Percentiles rank a stretch among this genome's conserved stretches.
phyloP scores from a whole-genome alignment of 768 basidiomycete genomes.

The Russula abietina region DNA sequence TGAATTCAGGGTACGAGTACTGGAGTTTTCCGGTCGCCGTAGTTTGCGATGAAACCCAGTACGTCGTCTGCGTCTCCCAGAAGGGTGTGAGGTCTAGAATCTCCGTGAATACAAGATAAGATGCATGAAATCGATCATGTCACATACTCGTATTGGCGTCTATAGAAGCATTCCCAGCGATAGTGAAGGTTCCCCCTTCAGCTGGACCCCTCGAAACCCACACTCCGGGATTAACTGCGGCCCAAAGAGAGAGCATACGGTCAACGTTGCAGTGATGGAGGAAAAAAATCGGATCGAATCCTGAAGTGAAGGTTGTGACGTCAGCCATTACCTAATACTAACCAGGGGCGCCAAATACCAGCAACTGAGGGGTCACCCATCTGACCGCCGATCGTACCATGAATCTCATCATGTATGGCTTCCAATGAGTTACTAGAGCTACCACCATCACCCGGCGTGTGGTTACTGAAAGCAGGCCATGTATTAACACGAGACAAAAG shows the following conservation, averaged over 20 bases:
- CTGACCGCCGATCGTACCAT: constrained; percentile 30
- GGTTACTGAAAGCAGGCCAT: constrained; percentile 46
- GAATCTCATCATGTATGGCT: constrained; percentile 45
- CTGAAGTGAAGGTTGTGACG: constrained; percentile 32
- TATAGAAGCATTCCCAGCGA: not conserved
- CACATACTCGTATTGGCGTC: constrained; percentile 1
- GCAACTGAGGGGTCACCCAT: constrained; percentile 29
- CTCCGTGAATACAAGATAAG: not conserved
- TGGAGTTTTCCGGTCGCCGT: constrained; percentile 32
- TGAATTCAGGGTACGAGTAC: constrained; percentile 51
- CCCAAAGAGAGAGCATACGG: constrained; percentile 47
- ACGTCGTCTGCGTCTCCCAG: constrained; percentile 34
- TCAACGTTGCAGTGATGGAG: constrained; percentile 51
- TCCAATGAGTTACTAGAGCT: constrained; percentile 44
- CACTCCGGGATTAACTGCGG: constrained; percentile 38
- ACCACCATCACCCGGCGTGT: constrained; percentile 35
- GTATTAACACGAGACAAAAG: constrained; percentile 35
- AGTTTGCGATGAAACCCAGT: constrained; percentile 36
- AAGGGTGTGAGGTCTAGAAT: constrained; percentile 42
- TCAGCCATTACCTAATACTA: not conserved
- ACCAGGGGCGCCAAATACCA: constrained; percentile 32
- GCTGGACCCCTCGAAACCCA: constrained; percentile 32
- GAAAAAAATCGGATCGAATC: constrained; percentile 50
- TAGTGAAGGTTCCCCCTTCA: constrained; percentile 21
- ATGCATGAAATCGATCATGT: not conserved